Base-by-base conservation (phyloP, 345 rosid species). In the Hevea brasiliensis region DNA sequence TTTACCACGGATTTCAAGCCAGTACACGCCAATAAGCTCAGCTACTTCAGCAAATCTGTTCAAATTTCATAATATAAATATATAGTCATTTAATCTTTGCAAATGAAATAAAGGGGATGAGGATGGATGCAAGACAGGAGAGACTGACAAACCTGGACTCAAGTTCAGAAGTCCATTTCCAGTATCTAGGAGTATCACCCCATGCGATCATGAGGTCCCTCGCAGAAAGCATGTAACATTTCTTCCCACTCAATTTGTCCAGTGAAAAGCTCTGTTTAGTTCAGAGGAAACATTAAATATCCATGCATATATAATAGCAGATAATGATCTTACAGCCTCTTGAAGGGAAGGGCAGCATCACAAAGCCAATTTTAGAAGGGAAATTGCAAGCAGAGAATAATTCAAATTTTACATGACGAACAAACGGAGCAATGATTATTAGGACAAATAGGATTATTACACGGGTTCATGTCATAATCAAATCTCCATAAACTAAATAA, bases 1-100 rank as follows among this genome's bases (percentile, higher is more conserved):
- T 70, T 65, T 82, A 13, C 87, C 82, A 0, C 74, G 73, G 67
- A 90, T 77, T 59, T 90, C 89, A 4, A 88, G 67, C 92, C 92
- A 83, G 55, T 83, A 78, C 1, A 86, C 90, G 40, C 32, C 35
- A 4, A 77, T 18, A 67, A 90, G 88, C 65, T 81, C 84, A 1
- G 83, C 86, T 13, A 87, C 90, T 78, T 84, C 83, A 3, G 75
- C 66, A 18, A 87, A 87, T 75, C 86, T 85, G 80, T 64, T 17
- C 20, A 14, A n/a, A 20, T 23, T 26, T 40, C 45, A 3, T 42
- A 18, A 27, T 24, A n/a, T n/a, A n/a, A n/a, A n/a, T n/a, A n/a
- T n/a, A n/a, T n/a, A n/a, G n/a, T n/a, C n/a, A n/a, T n/a, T n/a
- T n/a, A n/a, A n/a, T n/a, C n/a, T 41, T 41, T 23, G 26, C 9